Conservation (phyloP, 1,284 basidiomycete genomes). For the Cutaneotrichosporon sp. region DNA sequence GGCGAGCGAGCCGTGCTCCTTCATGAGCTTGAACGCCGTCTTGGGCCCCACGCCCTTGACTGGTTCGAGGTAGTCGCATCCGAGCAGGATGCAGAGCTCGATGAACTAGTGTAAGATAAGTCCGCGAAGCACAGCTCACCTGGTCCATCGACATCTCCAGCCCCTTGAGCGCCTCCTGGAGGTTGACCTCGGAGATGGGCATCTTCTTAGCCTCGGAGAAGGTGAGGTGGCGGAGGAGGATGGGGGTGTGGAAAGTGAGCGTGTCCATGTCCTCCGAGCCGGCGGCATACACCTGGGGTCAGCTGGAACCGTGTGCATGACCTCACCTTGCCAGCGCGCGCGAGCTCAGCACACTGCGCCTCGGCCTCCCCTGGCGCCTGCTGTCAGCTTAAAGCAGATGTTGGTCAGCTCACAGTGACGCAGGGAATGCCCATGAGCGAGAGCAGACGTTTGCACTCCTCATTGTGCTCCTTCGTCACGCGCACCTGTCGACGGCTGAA, state of each 20-base stretch:
- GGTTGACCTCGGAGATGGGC: conserved; percentile 91
- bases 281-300: conserved; percentile 80
- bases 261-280: conserved; percentile 99
- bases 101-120: conserved; percentile 69
- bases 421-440: conserved; percentile 97
- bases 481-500: conserved; percentile 89
- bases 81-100: conserved; percentile 94
- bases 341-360: conserved; percentile 97
- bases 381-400: conserved; percentile 20
- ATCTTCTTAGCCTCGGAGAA: conserved; percentile 99
- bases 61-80: conserved; percentile 89
- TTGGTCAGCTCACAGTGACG: conserved; percentile 65
- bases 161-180: conserved; percentile 80
- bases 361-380: conserved; percentile 98
- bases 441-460: conserved; percentile 86
- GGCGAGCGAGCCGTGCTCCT: conserved; percentile 80
- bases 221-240: conserved; percentile 92
- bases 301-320: background rate
- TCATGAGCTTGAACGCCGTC: conserved; percentile 88
- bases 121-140: conserved; percentile 56
- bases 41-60: conserved; percentile 64
- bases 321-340: conserved; percentile 82
- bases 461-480: conserved; percentile 94
- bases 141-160: conserved; percentile 89
- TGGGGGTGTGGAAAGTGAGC: conserved; percentile 89